Evolutionary conservation across 1,139 yeast species (phyloP).

Genomic region (Pichia cactophila): DNA sequence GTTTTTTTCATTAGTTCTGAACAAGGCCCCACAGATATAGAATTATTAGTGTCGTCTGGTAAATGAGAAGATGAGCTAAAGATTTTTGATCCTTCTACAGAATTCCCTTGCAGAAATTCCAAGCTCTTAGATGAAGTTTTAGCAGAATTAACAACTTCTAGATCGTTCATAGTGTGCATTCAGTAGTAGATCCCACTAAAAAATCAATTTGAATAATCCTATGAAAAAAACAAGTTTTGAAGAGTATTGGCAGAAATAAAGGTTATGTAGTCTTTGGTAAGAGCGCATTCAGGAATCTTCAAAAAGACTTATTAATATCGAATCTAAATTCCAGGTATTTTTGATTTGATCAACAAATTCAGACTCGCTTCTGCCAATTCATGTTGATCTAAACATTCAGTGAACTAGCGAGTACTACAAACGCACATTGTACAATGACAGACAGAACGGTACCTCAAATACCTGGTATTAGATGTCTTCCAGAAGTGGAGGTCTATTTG

Average conservation of each 20-base stretch:
- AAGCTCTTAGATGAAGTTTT: not conserved
- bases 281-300: not conserved
- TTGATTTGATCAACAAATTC: not conserved
- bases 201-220: not conserved
- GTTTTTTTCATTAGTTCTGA: no score
- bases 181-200: no score
- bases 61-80: no score
- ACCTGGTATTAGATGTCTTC: conserved; percentile 75
- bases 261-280: not conserved
- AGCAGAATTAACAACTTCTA: not conserved
- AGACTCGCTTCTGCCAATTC: not conserved
- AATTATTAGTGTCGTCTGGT: no score
- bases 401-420: not conserved
- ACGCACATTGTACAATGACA: conserved; percentile 13
- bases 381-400: not conserved
- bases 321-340: not conserved
- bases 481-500: conserved; percentile 60
- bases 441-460: conserved; percentile 70
- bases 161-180: not conserved
- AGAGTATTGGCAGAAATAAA: not conserved
- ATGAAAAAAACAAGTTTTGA: not conserved
- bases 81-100: not conserved
- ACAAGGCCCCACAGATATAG: no score
- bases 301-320: not conserved
- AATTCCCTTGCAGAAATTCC: not conserved